These are phyloP conservation scores for Trametes elegans DNA, from an alignment of 768 basidiomycete genomes.

Conservation along the genomic window DNA sequence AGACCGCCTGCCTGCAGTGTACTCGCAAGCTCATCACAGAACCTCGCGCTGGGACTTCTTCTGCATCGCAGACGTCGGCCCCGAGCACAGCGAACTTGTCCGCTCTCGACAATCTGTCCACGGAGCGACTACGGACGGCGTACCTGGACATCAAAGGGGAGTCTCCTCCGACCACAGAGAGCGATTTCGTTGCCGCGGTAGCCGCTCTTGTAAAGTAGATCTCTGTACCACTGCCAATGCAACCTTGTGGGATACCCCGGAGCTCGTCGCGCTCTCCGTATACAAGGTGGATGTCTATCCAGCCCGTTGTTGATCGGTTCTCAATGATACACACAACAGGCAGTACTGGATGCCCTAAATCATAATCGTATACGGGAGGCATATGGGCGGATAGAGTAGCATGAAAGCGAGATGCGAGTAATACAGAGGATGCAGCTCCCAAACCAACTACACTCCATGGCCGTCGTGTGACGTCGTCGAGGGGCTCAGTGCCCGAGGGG, in stretches of 20 bases:
- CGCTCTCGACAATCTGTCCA: conserved; percentile 67
- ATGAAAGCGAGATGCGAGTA: conserved; percentile 23
- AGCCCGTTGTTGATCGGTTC: too few species aligned
- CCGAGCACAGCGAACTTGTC: conserved; percentile 50
- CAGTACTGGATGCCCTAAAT: conserved; percentile 11
- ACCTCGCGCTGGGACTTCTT: conserved; percentile 37
- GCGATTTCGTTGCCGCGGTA: conserved; percentile 20
- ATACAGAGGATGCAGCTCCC: conserved; percentile 23
- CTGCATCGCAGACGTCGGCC: conserved; percentile 55
- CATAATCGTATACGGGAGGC: conserved; percentile 21
- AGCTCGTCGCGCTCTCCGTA: too few species aligned
- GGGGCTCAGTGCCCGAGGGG: conserved; percentile 6
- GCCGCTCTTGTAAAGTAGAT: conserved; percentile 24
- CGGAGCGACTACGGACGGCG: conserved; percentile 62
- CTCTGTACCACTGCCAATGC: neutral
- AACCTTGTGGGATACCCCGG: conserved; percentile 6
- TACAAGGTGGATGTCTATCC: too few species aligned
- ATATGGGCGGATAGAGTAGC: conserved; percentile 21
- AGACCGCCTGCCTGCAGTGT: conserved; percentile 42
- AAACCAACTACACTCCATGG: conserved; percentile 16
- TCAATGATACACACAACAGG: too few species aligned
- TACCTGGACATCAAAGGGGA: conserved; percentile 39
- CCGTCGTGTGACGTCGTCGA: conserved; percentile 11
- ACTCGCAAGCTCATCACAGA: conserved; percentile 51
- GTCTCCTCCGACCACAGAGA: conserved; percentile 24